Evolutionary conservation across 768 basidiomycete genomes (phyloP).

Genomic region (Royoungia palumana): DNA sequence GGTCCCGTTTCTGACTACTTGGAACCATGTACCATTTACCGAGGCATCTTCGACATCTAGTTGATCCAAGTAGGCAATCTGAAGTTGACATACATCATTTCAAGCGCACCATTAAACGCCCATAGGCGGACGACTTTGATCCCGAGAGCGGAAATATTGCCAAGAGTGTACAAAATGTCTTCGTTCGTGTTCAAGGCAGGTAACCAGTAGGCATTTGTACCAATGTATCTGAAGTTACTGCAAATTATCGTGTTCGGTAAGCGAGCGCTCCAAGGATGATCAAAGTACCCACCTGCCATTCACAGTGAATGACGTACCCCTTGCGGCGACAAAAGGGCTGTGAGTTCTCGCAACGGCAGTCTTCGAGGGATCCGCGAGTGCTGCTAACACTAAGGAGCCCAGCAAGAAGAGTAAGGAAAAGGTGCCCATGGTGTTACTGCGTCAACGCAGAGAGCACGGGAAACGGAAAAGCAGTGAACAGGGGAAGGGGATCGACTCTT

Average conservation of each 20-base stretch:
- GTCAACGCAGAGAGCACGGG: conserved; percentile 1
- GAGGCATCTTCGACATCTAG: conserved; percentile 53
- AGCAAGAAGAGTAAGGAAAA: conserved; percentile 29
- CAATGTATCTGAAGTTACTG: conserved; percentile 42
- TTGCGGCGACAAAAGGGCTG: conserved; percentile 43
- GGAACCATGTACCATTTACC: conserved; percentile 60
- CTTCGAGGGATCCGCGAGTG: conserved; percentile 32
- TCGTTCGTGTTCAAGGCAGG: conserved; percentile 46
- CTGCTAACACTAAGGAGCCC: conserved; percentile 29
- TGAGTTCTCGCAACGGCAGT: conserved; percentile 30
- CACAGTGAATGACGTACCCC: conserved; percentile 46
- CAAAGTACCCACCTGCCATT: conserved; percentile 47
- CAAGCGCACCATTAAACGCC: conserved; percentile 59
- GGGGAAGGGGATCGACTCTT: background rate
- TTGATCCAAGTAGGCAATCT: conserved; percentile 8
- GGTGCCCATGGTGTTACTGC: conserved; percentile 34
- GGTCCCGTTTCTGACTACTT: conserved; percentile 54
- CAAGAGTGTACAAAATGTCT: conserved; percentile 58
- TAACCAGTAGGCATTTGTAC: conserved; percentile 71
- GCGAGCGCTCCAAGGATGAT: background rate
- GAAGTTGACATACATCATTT: background rate
- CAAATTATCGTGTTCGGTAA: conserved; percentile 24
- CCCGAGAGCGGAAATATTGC: conserved; percentile 52
- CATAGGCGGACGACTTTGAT: conserved; percentile 62
- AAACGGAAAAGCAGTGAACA: conserved; percentile 1